Evolutionary conservation across 2,329 filamentous ascomycete genomes (phyloP).

Genomic region (Sporothrix mexicana): DNA sequence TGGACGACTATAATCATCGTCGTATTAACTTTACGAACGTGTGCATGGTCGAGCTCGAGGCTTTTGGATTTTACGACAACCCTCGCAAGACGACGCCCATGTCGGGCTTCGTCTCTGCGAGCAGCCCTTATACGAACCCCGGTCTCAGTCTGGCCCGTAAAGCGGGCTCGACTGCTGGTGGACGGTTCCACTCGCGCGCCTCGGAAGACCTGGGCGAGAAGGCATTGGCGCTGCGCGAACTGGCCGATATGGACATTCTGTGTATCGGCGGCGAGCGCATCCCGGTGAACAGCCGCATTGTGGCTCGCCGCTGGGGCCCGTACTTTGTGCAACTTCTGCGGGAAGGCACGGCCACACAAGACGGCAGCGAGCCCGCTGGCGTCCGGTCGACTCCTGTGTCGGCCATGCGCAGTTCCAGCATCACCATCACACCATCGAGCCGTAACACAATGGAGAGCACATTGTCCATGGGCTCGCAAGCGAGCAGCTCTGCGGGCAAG

Average conservation of each 20-base stretch:
- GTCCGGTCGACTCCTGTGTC: slow-evolving; percentile 69
- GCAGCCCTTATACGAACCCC: slow-evolving; percentile 67
- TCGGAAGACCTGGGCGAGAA: slow-evolving; percentile 86
- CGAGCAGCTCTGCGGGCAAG: slow-evolving; percentile 44
- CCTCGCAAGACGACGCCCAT: slow-evolving; percentile 78
- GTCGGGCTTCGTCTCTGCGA: slow-evolving; percentile 84
- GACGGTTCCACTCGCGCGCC: slow-evolving; percentile 74
- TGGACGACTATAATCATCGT: slow-evolving; percentile 97
- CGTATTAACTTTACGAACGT: slow-evolving; percentile 97
- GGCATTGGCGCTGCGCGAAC: slow-evolving; percentile 77
- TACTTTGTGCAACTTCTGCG: slow-evolving; percentile 92
- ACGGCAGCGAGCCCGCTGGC: slow-evolving; percentile 76
- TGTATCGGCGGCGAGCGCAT: slow-evolving; percentile 90
- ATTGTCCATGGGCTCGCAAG: slow-evolving; percentile 49
- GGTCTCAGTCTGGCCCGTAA: slow-evolving; percentile 64
- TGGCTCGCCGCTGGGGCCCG: slow-evolving; percentile 88
- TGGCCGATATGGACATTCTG: slow-evolving; percentile 96
- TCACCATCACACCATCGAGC: slow-evolving; percentile 79
- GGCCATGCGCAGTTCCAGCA: slow-evolving; percentile 75
- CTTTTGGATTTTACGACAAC: slow-evolving; percentile 97
- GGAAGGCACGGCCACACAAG: slow-evolving; percentile 75
- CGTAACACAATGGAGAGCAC: slow-evolving; percentile 57
- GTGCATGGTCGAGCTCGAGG: slow-evolving; percentile 95
- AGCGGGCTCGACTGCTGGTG: slow-evolving; percentile 71
- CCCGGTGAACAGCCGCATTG: slow-evolving; percentile 88